These are phyloP conservation scores for Phaeophleospora eucalypticola DNA, from an alignment of 2,329 filamentous ascomycete species.

Conservation along the genomic window DNA sequence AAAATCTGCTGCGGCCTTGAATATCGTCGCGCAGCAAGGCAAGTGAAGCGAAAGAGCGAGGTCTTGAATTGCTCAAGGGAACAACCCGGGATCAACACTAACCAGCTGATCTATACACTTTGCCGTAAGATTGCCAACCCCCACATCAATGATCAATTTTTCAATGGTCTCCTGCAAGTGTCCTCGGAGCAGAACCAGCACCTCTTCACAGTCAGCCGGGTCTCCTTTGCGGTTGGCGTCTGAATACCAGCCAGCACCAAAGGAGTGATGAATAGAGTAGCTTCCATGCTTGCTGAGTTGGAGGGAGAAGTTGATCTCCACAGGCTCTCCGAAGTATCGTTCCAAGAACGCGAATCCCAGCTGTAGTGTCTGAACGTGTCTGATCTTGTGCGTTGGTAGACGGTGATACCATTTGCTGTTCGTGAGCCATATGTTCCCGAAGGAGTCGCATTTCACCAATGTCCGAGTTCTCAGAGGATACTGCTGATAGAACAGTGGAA, in stretches of 20 bases:
- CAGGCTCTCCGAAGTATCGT: conserved; percentile 9
- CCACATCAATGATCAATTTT: neutral
- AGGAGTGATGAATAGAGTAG: neutral
- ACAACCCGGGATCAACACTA: neutral
- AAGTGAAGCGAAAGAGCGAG: too few species aligned
- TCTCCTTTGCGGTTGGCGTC: conserved; percentile 8
- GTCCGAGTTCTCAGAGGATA: neutral
- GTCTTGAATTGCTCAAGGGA: conserved; percentile 9
- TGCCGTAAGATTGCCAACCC: neutral
- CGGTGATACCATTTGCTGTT: conserved; percentile 6
- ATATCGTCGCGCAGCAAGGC: too few species aligned
- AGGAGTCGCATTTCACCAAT: conserved; percentile 4
- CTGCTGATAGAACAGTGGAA: neutral
- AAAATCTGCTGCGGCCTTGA: too few species aligned
- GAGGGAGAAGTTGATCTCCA: conserved; percentile 6
- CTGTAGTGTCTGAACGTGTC: neutral
- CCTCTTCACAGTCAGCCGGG: conserved; percentile 9
- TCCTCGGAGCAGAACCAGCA: neutral
- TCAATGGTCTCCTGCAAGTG: neutral
- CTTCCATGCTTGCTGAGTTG: neutral
- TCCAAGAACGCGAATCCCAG: conserved; percentile 7
- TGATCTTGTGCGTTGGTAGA: conserved; percentile 1
- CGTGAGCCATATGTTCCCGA: conserved; percentile 1
- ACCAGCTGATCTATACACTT: neutral
- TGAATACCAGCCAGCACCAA: conserved; percentile 2